Conservation (phyloP, 495 filamentous ascomycete genomes). For the Letharia columbiana region DNA sequence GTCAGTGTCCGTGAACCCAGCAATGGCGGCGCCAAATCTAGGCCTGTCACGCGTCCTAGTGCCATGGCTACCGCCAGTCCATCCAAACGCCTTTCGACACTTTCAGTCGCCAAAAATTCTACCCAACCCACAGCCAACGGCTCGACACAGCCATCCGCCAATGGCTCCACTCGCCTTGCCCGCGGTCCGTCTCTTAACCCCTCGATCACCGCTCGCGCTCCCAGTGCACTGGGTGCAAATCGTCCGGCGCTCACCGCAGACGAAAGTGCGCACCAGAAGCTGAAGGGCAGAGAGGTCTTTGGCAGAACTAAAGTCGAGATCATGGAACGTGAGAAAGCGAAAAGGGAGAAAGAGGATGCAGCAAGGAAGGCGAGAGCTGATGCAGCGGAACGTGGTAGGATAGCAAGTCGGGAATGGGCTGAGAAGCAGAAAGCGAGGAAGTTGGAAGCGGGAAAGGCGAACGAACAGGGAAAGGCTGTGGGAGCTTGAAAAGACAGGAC, state of each 20-base stretch:
- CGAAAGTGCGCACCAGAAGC: slow-evolving; percentile 31
- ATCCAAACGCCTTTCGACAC: slow-evolving; percentile 22
- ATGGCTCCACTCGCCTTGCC: slow-evolving; percentile 9
- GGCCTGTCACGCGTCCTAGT: slow-evolving; percentile 23
- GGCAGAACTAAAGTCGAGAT: slow-evolving; percentile 44
- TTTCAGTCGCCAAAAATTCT: slow-evolving; percentile 19
- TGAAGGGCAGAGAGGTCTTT: slow-evolving; percentile 53
- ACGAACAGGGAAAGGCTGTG: slow-evolving; percentile 26
- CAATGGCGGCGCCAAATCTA: slow-evolving; percentile 24
- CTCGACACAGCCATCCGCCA: slow-evolving; percentile 13
- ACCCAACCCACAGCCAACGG: slow-evolving; percentile 15
- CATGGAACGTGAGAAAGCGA: slow-evolving; percentile 43
- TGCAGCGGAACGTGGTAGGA: slow-evolving; percentile 57
- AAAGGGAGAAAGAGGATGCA: slow-evolving; percentile 47
- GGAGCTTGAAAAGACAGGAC: background rate
- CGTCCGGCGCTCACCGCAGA: slow-evolving; percentile 13
- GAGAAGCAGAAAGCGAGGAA: slow-evolving; percentile 51
- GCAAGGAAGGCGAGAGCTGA: slow-evolving; percentile 50
- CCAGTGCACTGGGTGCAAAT: background rate
- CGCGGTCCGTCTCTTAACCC: slow-evolving; percentile 11
- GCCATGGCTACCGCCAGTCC: slow-evolving; percentile 9
- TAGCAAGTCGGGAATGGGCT: slow-evolving; percentile 59
- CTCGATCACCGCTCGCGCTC: slow-evolving; percentile 17
- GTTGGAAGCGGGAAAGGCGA: slow-evolving; percentile 44
- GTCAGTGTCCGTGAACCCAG: slow-evolving; percentile 5